Percentiles rank a stretch among this genome's conserved stretches.
Conservation (phyloP, 768 basidiomycete genomes). For the Suillus ampliporus region DNA sequence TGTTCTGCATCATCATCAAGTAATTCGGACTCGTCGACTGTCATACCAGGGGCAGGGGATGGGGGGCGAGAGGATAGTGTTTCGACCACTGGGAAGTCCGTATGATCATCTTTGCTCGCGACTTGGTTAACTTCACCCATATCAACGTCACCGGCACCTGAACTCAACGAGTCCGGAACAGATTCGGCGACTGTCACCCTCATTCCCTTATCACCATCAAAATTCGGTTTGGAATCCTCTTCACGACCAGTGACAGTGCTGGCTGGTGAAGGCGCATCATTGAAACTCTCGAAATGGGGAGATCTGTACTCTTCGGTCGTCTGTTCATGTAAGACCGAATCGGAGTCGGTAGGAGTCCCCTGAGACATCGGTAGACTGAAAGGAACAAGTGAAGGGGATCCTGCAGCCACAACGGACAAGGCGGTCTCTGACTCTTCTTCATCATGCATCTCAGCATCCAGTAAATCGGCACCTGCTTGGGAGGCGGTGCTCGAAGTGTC, state of each 20-base stretch:
- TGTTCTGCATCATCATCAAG: conserved; percentile 43
- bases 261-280: conserved; percentile 1
- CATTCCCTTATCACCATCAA: neutral
- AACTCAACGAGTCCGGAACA: neutral
- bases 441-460: conserved; percentile 1
- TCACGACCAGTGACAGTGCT: conserved; percentile 4
- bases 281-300: conserved; percentile 9
- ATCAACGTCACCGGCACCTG: neutral
- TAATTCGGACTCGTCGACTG: conserved; percentile 1
- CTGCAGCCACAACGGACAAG: neutral
- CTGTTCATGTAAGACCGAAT: conserved; percentile 1
- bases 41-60: neutral
- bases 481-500: neutral
- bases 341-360: conserved; percentile 8
- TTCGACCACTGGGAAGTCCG: neutral
- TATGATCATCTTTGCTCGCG: neutral
- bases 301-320: conserved; percentile 9
- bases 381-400: neutral
- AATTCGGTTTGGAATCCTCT: neutral
- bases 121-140: neutral
- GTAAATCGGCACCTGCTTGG: conserved; percentile 1
- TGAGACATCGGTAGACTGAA: neutral
- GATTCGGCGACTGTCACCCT: neutral
- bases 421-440: conserved; percentile 4
- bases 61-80: neutral